These are phyloP conservation scores for Podaxis sp. DNA, from an alignment of 768 basidiomycete genomes.

Conservation along the genomic window DNA sequence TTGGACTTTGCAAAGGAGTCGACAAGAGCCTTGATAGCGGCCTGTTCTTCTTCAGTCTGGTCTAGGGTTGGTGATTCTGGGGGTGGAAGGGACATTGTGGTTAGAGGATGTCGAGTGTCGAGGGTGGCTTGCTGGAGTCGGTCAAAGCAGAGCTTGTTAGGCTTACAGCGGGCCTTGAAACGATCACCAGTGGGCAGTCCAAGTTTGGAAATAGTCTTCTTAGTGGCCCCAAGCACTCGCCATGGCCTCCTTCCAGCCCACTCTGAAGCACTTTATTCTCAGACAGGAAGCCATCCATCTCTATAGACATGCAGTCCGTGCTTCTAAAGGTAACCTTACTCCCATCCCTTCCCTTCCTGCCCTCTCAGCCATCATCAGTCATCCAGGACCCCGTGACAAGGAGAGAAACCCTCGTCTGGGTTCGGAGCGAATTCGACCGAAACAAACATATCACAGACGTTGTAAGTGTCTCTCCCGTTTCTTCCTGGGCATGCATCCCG, in stretches of 20 bases:
- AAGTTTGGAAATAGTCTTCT: constrained; percentile 13
- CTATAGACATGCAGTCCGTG: constrained; percentile 66
- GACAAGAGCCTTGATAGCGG: constrained; percentile 16
- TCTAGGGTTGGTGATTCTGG: constrained; percentile 10
- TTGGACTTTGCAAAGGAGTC: constrained; percentile 15
- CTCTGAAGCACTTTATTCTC: constrained; percentile 75
- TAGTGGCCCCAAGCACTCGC: constrained; percentile 10
- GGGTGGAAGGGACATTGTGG: constrained; percentile 19
- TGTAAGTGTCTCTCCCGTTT: constrained; percentile 31
- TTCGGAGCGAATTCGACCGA: constrained; percentile 68
- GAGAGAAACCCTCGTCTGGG: constrained; percentile 65
- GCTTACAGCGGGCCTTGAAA: constrained; percentile 36
- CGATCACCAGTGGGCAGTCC: constrained; percentile 23
- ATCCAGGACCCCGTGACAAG: constrained; percentile 60
- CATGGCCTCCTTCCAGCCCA: constrained; percentile 26
- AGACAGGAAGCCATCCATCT: constrained; percentile 54
- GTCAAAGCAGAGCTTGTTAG: constrained; percentile 18
- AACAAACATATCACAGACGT: constrained; percentile 52
- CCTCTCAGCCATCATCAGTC: constrained; percentile 29
- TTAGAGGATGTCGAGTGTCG: constrained; percentile 10
- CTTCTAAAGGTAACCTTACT: constrained; percentile 48
- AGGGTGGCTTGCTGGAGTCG: constrained; percentile 14
- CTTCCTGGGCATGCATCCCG: neutral
- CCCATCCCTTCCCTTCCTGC: constrained; percentile 6
- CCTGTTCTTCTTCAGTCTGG: constrained; percentile 13